Evolutionary conservation across 2,329 filamentous ascomycete genomes (phyloP).

Genomic region (Pseudogymnoascus sp.): DNA sequence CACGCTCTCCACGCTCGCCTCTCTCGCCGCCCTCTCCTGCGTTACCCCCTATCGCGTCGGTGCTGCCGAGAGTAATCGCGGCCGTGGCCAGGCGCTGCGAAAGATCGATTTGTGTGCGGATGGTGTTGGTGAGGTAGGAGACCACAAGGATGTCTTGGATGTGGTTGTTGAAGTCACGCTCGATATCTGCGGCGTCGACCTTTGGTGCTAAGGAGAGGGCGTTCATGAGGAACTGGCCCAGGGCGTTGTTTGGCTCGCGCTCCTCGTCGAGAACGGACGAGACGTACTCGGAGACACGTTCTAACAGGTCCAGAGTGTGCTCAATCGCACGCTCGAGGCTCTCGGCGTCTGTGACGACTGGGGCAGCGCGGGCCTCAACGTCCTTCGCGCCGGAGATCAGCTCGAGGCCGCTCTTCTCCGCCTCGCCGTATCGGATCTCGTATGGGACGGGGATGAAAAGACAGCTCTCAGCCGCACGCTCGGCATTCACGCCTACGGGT

Average conservation of each 20-base stretch:
- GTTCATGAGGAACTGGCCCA: constrained; percentile 94
- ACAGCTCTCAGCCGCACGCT: constrained; percentile 91
- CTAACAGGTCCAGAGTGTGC: constrained; percentile 80
- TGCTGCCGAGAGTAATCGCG: constrained; percentile 51
- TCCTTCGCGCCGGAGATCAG: constrained; percentile 77
- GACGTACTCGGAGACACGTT: constrained; percentile 86
- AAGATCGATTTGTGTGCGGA: constrained; percentile 96
- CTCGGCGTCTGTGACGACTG: constrained; percentile 82
- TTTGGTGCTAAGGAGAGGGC: constrained; percentile 89
- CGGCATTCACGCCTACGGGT: constrained; percentile 87
- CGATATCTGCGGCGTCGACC: constrained; percentile 82
- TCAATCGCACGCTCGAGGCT: constrained; percentile 76
- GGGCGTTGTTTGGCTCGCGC: constrained; percentile 75
- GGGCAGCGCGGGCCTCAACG: constrained; percentile 62
- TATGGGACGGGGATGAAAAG: constrained; percentile 96
- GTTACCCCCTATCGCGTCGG: constrained; percentile 34
- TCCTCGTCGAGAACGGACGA: constrained; percentile 92
- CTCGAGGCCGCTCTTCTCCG: constrained; percentile 70
- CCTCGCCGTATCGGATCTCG: constrained; percentile 82
- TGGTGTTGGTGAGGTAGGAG: constrained; percentile 96
- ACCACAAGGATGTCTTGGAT: constrained; percentile 98
- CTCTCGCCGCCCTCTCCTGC: constrained; percentile 32
- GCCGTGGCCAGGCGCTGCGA: constrained; percentile 90
- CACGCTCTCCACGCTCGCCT: constrained; percentile 38
- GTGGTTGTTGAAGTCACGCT: constrained; percentile 99